Conservation (phyloP, 2,329 filamentous ascomycete species). For the Zymoseptoria tritici region DNA sequence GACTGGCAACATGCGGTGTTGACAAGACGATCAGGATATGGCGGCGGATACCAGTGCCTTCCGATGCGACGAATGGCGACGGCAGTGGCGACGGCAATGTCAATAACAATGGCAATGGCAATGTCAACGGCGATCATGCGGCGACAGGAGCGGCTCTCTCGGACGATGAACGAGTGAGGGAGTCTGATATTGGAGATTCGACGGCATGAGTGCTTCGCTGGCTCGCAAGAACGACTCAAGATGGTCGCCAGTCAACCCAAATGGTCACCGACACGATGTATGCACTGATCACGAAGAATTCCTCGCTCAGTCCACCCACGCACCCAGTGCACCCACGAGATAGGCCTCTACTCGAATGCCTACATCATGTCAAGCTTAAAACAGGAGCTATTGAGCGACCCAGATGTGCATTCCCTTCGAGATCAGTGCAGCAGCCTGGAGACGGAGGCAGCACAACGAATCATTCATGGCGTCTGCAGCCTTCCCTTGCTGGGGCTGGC, state of each 20-base stretch:
- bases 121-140: not conserved
- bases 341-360: too few species aligned
- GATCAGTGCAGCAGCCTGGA: too few species aligned
- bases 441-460: too few species aligned
- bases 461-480: too few species aligned
- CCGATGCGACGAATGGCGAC: constrained; percentile 1
- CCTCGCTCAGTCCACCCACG: too few species aligned
- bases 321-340: too few species aligned
- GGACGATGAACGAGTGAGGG: not conserved
- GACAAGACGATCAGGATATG: constrained; percentile 58
- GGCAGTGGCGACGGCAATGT: not conserved
- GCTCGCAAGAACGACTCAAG: not conserved
- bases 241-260: not conserved
- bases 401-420: too few species aligned
- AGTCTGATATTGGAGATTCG: not conserved
- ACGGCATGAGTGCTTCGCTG: not conserved
- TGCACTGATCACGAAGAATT: not conserved
- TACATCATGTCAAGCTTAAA: too few species aligned
- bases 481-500: too few species aligned
- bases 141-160: not conserved
- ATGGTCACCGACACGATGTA: not conserved
- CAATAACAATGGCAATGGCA: too few species aligned
- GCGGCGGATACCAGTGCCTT: constrained; percentile 31
- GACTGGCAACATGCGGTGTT: constrained; percentile 55
- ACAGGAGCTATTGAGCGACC: too few species aligned